These are phyloP conservation scores for Serpula lacrymans DNA, from an alignment of 768 basidiomycete species.

Conservation along the genomic window DNA sequence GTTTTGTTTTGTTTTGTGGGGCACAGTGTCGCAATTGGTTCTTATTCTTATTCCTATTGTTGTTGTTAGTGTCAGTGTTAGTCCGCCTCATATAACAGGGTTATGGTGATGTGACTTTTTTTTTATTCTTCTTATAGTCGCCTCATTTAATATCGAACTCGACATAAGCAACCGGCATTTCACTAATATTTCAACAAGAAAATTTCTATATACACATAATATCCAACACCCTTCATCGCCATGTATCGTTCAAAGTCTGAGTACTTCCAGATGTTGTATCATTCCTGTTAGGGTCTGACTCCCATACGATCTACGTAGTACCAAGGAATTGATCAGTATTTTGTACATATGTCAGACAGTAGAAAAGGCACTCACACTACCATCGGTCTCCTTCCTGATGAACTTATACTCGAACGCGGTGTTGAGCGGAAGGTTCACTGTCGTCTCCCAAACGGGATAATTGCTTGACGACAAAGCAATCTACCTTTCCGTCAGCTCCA, in stretches of 20 bases:
- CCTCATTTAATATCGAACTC: too few relatives aligned
- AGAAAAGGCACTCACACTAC: constrained; percentile 36
- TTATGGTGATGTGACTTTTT: too few relatives aligned
- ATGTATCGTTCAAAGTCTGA: constrained; percentile 39
- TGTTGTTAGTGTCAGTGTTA: too few relatives aligned
- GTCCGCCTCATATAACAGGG: too few relatives aligned
- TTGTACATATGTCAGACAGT: neutral
- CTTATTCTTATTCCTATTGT: too few relatives aligned
- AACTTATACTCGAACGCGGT: constrained; percentile 59
- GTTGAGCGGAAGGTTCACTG: constrained; percentile 45
- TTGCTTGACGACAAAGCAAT: constrained; percentile 48
- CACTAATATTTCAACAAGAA: too few relatives aligned
- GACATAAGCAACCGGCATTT: too few relatives aligned
- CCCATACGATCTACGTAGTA: constrained; percentile 47
- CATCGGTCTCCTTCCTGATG: constrained; percentile 51
- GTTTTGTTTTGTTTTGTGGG: too few relatives aligned
- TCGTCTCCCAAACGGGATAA: constrained; percentile 55
- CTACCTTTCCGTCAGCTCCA: constrained; percentile 22
- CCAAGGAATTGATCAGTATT: neutral
- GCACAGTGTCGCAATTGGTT: too few relatives aligned
- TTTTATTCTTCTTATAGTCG: too few relatives aligned
- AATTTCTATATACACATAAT: too few relatives aligned
- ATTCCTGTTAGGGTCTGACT: constrained; percentile 57
- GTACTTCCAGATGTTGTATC: constrained; percentile 39
- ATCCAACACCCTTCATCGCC: too few relatives aligned